Conservation (phyloP, 2,329 filamentous ascomycete species). For the Fusarium sp. region DNA sequence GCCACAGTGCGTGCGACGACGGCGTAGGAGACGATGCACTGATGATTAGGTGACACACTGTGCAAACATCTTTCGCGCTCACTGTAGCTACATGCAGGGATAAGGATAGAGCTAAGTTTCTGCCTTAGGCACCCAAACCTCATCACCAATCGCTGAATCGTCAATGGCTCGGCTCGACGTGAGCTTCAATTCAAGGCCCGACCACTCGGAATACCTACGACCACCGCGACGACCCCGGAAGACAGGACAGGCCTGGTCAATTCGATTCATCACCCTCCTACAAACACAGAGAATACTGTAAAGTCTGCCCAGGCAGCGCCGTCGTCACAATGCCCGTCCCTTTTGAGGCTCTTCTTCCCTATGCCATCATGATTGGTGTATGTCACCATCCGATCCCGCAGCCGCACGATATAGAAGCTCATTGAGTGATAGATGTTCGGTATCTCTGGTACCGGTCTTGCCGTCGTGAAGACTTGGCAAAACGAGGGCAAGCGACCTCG, state of each 20-base stretch:
- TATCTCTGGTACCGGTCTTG: conserved; percentile 69
- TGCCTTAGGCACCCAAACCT: conserved; percentile 47
- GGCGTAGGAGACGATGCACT: conserved; percentile 1
- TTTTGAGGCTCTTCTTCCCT: conserved; percentile 74
- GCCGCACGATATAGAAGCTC: conserved; percentile 36
- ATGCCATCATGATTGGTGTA: conserved; percentile 74
- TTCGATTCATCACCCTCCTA: conserved; percentile 34
- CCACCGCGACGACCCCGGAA: conserved; percentile 34
- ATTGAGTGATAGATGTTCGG: conserved; percentile 70
- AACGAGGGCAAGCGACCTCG: conserved; percentile 73
- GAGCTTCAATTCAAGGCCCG: conserved; percentile 50
- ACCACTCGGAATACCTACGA: conserved; percentile 41
- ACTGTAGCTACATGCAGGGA: conserved; percentile 41
- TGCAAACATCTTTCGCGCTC: not conserved
- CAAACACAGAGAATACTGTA: conserved; percentile 19
- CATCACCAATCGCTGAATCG: conserved; percentile 49
- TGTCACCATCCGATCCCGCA: conserved; percentile 48
- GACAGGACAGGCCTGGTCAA: conserved; percentile 45
- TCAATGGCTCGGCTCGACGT: conserved; percentile 47
- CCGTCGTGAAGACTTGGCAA: conserved; percentile 67
- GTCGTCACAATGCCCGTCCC: conserved; percentile 68
- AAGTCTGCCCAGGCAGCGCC: conserved; percentile 53
- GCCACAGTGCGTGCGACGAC: conserved; percentile 50
- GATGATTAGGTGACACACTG: conserved; percentile 13
- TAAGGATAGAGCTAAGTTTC: conserved; percentile 11